Conservation (phyloP, 202 grass and related monocot species). For the Brachypodium distachyon region DNA sequence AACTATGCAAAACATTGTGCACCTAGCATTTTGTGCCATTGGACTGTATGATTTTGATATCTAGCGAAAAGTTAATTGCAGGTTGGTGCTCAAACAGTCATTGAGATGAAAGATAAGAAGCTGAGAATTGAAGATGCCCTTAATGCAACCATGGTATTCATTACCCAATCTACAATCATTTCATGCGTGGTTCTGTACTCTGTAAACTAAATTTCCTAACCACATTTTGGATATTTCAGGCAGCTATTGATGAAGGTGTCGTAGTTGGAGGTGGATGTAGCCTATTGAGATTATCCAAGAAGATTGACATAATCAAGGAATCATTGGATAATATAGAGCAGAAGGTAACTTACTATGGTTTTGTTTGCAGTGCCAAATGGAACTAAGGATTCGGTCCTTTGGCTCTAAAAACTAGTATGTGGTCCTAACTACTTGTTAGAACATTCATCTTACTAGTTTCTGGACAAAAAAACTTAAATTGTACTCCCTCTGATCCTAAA, state of each 20-base stretch:
- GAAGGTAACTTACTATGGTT: slow-evolving; percentile 39
- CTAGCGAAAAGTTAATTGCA: slow-evolving; percentile 25
- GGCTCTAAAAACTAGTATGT: neutral
- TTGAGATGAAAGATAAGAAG: slow-evolving; percentile 97
- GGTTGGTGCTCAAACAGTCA: slow-evolving; percentile 89
- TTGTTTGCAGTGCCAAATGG: neutral
- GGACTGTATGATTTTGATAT: slow-evolving; percentile 15
- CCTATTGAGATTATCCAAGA: slow-evolving; percentile 79
- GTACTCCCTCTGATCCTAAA: no score
- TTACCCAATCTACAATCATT: neutral
- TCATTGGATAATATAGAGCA: slow-evolving; percentile 76
- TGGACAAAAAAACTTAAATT: neutral
- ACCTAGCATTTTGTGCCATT: neutral
- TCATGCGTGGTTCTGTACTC: slow-evolving; percentile 11
- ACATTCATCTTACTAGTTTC: neutral
- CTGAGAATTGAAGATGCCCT: slow-evolving; percentile 93
- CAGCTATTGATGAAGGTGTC: slow-evolving; percentile 95
- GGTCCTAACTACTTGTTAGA: neutral
- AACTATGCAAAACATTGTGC: neutral
- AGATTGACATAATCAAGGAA: slow-evolving; percentile 66
- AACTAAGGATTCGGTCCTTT: neutral
- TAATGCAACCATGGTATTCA: slow-evolving; percentile 85
- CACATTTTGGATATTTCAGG: slow-evolving; percentile 37
- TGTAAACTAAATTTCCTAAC: slow-evolving; percentile 13
- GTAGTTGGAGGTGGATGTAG: slow-evolving; percentile 93